Evolutionary conservation across 345 rosid species (phyloP), one percentile per base, ranked within the genome.

Genomic region (Populus deltoides): DNA sequence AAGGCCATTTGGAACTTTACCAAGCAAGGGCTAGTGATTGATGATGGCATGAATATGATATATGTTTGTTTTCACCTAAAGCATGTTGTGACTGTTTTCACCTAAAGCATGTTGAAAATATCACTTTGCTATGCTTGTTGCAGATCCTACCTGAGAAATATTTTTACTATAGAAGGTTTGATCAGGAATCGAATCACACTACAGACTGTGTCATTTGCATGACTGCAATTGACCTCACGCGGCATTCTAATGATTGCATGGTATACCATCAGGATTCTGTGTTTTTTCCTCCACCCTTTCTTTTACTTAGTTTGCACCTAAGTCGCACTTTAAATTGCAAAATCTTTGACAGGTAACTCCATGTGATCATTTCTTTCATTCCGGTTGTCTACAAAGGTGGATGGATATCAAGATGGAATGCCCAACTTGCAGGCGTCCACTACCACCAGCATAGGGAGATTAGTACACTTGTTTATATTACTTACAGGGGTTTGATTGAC

Each of bases 341-440:
- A 17, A 76, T 76, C 47, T 79, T 31, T 77, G 66, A 68, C 88
- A 96, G 99, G 97, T 90, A 76, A 96, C 99, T 10, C 99, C 99
- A 7, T 93, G 99, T 49, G 98, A 93, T 76, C 99, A 96, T 83
- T 92, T 90, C 85, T 96, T 96, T 83, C 99, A 96, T 78, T 85
- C 92, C 3, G 98, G 92, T 75, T 96, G 99, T 83, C 87, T 96
- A 80, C 98, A 90, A 86, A 90, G 97, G 83, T 96, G 99, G 98
- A 96, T 96, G 99, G 99, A 96, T 82, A 89, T 96, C 84, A 96
- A 96, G 87, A 96, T 96, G 99, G 99, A 96, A 85, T 96, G 99
- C 77, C 99, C 99, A 71, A 96, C 99, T 72, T 96, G 99, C 85
- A 93, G 99, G 79, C 94, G 99, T 57, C 78, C 92, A 4, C 84